Evolutionary conservation across 257 asterid species (phyloP).

Genomic region (Galeopsis tetrahit): DNA sequence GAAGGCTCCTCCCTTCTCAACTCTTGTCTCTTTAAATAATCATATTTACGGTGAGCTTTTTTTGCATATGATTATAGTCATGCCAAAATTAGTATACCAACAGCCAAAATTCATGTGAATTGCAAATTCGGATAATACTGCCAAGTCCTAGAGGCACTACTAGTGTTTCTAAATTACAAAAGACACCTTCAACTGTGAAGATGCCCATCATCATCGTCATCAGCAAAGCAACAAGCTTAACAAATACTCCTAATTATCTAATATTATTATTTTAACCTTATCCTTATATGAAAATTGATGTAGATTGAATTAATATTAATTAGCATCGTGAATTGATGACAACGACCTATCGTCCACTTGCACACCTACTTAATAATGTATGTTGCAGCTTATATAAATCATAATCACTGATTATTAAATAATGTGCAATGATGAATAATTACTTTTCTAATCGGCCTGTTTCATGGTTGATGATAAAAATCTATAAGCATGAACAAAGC

Average conservation of each 20-base stretch:
- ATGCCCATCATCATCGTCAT: no score
- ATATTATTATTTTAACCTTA: no score
- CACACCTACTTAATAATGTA: conserved; percentile 18
- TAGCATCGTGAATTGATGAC: not conserved
- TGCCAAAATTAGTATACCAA: not conserved
- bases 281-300: not conserved
- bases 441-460: not conserved
- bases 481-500: not conserved
- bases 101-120: no score
- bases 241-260: not conserved
- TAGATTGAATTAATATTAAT: conserved; percentile 11
- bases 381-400: not conserved
- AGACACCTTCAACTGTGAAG: not conserved
- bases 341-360: conserved; percentile 4
- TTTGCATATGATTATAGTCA: not conserved
- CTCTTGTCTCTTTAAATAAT: not conserved
- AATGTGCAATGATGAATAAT: not conserved
- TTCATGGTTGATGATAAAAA: not conserved
- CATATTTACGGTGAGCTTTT: not conserved
- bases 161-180: not conserved
- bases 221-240: not conserved
- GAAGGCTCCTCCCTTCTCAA: not conserved
- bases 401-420: not conserved
- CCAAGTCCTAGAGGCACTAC: no score
- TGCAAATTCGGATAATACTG: not conserved